Percentiles rank a stretch among this genome's conserved stretches.
phyloP scores from a whole-genome alignment of 345 rosid species.

The Nephelium lappaceum region DNA sequence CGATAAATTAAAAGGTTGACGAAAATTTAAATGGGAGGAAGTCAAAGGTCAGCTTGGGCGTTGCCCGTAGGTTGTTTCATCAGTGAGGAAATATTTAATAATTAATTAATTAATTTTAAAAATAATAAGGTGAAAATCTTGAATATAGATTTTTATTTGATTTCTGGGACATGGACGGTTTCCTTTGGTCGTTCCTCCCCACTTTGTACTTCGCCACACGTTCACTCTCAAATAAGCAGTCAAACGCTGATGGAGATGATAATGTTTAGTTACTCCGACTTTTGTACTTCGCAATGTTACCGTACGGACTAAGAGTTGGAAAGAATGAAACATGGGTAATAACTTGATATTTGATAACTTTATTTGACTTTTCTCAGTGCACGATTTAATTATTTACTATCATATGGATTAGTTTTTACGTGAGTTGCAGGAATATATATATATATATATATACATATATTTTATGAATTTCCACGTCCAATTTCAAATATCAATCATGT shows the following conservation, averaged over 20 bases:
- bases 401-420: too few relatives aligned
- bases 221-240: neutral
- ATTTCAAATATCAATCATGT: too few relatives aligned
- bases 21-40: neutral
- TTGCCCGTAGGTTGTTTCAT: neutral
- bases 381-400: too few relatives aligned
- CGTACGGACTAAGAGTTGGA: slow-evolving; percentile 6
- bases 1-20: neutral
- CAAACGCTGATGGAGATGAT: neutral
- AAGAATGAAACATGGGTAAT: neutral
- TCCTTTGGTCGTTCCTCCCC: neutral
- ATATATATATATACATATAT: too few relatives aligned
- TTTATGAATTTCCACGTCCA: too few relatives aligned
- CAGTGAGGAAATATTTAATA: neutral
- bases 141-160: too few relatives aligned
- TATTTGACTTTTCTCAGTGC: too few relatives aligned
- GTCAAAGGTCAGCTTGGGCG: neutral
- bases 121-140: neutral
- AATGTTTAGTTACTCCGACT: neutral
- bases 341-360: too few relatives aligned
- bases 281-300: neutral
- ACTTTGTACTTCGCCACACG: too few relatives aligned
- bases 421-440: too few relatives aligned
- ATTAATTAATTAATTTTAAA: too few relatives aligned
- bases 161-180: neutral